phyloP scores from a whole-genome alignment of 305 asterid genomes.

The Ajuga reptans region DNA sequence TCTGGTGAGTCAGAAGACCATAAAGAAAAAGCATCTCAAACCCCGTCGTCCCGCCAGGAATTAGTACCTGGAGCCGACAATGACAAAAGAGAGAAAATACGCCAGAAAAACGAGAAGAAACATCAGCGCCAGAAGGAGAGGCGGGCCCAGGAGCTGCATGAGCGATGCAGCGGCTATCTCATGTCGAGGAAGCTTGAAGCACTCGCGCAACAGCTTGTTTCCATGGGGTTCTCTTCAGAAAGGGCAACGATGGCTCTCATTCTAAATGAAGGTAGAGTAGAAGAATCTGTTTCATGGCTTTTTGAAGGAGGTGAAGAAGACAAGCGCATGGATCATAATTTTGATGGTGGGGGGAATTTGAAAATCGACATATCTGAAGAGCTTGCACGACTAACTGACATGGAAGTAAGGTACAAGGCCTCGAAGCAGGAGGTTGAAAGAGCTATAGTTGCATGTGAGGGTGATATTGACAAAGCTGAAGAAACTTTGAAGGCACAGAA shows the following conservation, averaged over 20 bases:
- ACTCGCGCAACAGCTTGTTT: slow-evolving; percentile 76
- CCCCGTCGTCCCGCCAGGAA: slow-evolving; percentile 23
- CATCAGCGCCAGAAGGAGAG: slow-evolving; percentile 67
- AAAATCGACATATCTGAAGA: slow-evolving; percentile 87
- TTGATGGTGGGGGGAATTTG: slow-evolving; percentile 53
- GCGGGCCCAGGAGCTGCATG: slow-evolving; percentile 61
- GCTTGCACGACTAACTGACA: slow-evolving; percentile 60
- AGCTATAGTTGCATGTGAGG: slow-evolving; percentile 75
- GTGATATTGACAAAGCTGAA: slow-evolving; percentile 82
- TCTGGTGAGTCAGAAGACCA: slow-evolving; percentile 59
- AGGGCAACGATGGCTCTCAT: slow-evolving; percentile 90
- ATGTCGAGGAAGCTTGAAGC: slow-evolving; percentile 59
- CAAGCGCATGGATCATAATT: slow-evolving; percentile 40
- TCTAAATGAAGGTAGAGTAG: slow-evolving; percentile 84
- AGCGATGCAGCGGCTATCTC: slow-evolving; percentile 54
- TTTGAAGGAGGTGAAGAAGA: slow-evolving; percentile 79
- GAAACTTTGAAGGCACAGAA: slow-evolving; percentile 59
- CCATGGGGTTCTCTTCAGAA: slow-evolving; percentile 88
- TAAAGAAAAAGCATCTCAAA: slow-evolving; percentile 38
- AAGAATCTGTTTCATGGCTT: slow-evolving; percentile 86
- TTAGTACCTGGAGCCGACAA: slow-evolving; percentile 54
- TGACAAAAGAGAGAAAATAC: slow-evolving; percentile 55
- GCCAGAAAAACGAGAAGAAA: slow-evolving; percentile 57
- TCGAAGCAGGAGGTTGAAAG: slow-evolving; percentile 89
- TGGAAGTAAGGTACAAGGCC: slow-evolving; percentile 63